Percentiles rank a stretch among this genome's conserved stretches.
Evolutionary conservation across 352 stramenopile species (phyloP).

Genomic region (Elongisporangium undulatum): DNA sequence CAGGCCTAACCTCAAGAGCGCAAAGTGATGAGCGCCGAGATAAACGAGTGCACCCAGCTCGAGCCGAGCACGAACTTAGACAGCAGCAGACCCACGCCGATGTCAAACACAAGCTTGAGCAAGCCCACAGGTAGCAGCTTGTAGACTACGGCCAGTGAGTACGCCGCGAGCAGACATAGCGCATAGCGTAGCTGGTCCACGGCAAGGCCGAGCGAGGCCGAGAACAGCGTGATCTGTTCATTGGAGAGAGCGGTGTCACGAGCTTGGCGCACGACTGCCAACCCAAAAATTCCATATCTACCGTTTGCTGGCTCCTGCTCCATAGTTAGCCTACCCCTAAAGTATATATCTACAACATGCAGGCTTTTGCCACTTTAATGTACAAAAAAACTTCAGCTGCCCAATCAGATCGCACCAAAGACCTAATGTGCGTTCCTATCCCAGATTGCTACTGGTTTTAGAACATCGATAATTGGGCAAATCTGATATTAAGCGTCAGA

Average conservation of each 20-base stretch:
- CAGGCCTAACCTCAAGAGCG: constrained; percentile 70
- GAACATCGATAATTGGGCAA: too few species aligned
- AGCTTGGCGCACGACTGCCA: constrained; percentile 50
- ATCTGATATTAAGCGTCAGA: too few species aligned
- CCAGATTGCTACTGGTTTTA: too few species aligned
- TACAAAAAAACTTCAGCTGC: too few species aligned
- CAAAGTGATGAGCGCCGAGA: constrained; percentile 87
- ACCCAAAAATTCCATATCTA: too few species aligned
- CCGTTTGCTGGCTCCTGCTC: too few species aligned
- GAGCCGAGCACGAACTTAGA: constrained; percentile 92
- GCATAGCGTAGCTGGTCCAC: constrained; percentile 80
- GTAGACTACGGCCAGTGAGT: constrained; percentile 91
- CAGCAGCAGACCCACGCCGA: constrained; percentile 89
- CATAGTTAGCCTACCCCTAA: too few species aligned
- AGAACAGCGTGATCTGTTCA: constrained; percentile 35
- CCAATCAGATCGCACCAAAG: too few species aligned
- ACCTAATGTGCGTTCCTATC: too few species aligned
- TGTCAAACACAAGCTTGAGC: constrained; percentile 91
- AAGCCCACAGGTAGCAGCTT: constrained; percentile 73
- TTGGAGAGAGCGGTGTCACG: constrained; percentile 52
- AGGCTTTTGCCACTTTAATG: too few species aligned
- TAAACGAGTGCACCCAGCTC: constrained; percentile 94
- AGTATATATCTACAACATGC: too few species aligned
- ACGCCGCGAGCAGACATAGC: constrained; percentile 91
- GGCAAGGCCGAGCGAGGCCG: constrained; percentile 31